Percentiles rank a stretch among this genome's conserved stretches.
phyloP scores from a whole-genome alignment of 2,329 filamentous ascomycete genomes.

The Podosphaera fusca region DNA sequence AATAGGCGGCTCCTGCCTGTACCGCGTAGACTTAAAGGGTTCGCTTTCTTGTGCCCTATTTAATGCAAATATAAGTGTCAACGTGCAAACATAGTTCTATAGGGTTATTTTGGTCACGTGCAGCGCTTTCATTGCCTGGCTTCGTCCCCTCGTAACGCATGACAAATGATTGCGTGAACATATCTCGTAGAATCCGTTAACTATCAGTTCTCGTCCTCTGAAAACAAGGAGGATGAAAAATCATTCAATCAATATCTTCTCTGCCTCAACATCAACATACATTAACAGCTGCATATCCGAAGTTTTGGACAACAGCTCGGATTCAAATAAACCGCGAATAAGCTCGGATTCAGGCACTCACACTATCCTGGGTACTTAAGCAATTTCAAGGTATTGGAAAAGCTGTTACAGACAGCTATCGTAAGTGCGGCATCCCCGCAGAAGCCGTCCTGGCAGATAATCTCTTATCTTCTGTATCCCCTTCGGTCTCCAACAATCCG shows the following conservation, averaged over 20 bases:
- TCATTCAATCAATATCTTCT: background rate
- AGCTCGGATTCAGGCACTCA: background rate
- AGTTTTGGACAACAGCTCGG: background rate
- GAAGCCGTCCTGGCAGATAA: constrained; percentile 53
- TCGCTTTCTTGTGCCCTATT: too few relatives aligned
- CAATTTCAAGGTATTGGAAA: background rate
- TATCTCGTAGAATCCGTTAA: background rate
- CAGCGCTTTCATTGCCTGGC: background rate
- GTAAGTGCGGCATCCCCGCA: constrained; percentile 24
- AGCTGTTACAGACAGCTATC: background rate
- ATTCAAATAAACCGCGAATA: background rate
- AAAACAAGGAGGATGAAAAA: background rate
- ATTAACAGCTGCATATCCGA: background rate
- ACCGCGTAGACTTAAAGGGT: too few relatives aligned
- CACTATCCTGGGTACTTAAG: background rate
- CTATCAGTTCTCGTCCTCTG: background rate
- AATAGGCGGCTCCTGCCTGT: background rate
- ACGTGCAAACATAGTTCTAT: background rate
- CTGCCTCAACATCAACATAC: background rate
- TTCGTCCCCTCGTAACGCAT: background rate
- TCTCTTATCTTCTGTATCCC: constrained; percentile 28
- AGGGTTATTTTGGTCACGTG: background rate
- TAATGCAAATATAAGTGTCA: too few relatives aligned
- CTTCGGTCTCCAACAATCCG: constrained; percentile 45
- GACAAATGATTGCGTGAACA: background rate